Base-by-base conservation (phyloP, 2,329 filamentous ascomycete genomes). In the Penicillium sp. region DNA sequence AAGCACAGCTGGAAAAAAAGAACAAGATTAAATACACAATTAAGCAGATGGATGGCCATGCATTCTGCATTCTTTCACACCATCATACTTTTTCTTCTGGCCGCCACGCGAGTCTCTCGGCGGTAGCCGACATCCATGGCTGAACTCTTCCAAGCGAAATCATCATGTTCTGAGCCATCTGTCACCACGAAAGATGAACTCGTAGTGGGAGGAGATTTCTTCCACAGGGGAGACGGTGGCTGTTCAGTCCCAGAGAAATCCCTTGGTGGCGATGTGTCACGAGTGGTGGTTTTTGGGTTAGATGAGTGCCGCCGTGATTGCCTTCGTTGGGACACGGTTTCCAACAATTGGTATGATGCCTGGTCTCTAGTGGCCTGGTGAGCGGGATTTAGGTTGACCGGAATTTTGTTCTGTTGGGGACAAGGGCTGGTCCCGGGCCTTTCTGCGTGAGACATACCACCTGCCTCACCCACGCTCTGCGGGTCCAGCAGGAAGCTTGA, bases 401-500 rank as follows among this genome's bases (percentile, higher is more conserved):
- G 25, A 56, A 53, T 42, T 45, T 60, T 14, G 16, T 26, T 53
- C 27, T 49, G 4, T 8, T 27, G 26, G 5, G 49, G 49, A 35
- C 37, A 44, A 13, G 53, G 50, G 44, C 51, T 53, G 44, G 25
- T 19, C 11, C 35, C 19, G 9, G 31, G 19, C n/a, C 53, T 57
- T 25, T 27, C 55, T 53, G 29, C 39, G 4, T 26, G 35, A 19
- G 29, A 25, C 16, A 55, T 53, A n/a, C 61, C 53, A 11, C 35
- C 47, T 26, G 61, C 62, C 50, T 65, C 69, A 68, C 67, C 69
- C 71, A 74, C 55, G 72, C 72, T 50, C 72, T 80, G 72, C 77
- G 78, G 65, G 75, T 77, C 63, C 77, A 76, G 44, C 31, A 65
- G 66, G 46, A 72, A 82, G 68, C 67, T 83, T 73, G 60, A 83